Conservation (phyloP, 805 yeast species). For the Zygosaccharomyces lentus region DNA sequence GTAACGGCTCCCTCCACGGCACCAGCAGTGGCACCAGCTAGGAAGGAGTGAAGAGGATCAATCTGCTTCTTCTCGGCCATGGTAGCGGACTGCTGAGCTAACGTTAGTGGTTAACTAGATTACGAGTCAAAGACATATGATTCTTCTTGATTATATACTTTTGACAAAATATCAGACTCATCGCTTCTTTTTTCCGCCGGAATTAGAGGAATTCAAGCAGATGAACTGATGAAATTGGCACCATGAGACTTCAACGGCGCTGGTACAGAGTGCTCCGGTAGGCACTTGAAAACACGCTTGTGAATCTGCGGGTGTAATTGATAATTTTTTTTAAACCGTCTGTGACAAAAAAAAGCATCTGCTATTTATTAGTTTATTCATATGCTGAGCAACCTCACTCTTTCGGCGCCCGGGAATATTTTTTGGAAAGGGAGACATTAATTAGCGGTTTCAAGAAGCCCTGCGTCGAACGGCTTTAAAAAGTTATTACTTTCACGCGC, state of each 20-base stretch:
- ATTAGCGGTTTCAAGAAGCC: background rate
- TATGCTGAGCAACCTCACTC: too few relatives aligned
- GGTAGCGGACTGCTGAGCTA: background rate
- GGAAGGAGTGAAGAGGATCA: slow-evolving; percentile 75
- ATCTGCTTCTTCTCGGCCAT: slow-evolving; percentile 36
- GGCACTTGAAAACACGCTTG: background rate
- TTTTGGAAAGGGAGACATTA: too few relatives aligned
- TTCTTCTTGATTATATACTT: slow-evolving; percentile 1
- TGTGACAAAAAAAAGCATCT: background rate
- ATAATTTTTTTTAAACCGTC: too few relatives aligned
- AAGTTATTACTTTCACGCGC: background rate
- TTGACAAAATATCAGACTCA: slow-evolving; percentile 3
- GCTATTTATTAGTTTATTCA: background rate
- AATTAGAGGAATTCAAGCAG: background rate
- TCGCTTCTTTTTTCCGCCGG: slow-evolving; percentile 9
- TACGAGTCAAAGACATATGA: background rate
- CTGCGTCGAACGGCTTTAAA: background rate
- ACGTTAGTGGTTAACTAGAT: background rate
- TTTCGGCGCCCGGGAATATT: too few relatives aligned
- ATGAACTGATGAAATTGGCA: slow-evolving; percentile 3
- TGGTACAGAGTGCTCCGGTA: background rate
- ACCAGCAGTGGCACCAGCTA: slow-evolving; percentile 96
- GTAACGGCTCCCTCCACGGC: slow-evolving; percentile 91
- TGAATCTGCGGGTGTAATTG: too few relatives aligned
- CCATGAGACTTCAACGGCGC: background rate